phyloP scores from a whole-genome alignment of 2,329 filamentous ascomycete genomes.

The Myriosclerotinia scirpicola region DNA sequence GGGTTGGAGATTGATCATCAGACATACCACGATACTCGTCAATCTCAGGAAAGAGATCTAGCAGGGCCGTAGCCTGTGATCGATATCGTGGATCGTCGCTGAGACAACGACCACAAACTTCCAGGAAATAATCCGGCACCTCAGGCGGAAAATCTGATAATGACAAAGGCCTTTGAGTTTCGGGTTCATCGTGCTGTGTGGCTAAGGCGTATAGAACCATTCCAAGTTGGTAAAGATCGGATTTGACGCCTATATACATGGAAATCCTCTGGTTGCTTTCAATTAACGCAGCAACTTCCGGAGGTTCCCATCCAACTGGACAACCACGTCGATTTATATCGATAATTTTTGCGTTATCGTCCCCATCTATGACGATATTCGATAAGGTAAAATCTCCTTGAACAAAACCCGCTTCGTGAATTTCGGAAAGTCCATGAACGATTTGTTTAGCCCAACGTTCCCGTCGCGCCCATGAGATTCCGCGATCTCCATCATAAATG shows the following conservation, averaged over 20 bases:
- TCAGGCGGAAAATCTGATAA: slow-evolving; percentile 55
- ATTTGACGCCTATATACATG: slow-evolving; percentile 98
- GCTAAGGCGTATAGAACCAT: slow-evolving; percentile 95
- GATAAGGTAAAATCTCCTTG: slow-evolving; percentile 97
- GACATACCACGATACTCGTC: slow-evolving; percentile 29
- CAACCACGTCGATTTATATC: slow-evolving; percentile 98
- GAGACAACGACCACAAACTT: slow-evolving; percentile 70
- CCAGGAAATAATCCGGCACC: slow-evolving; percentile 81
- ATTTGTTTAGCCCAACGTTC: slow-evolving; percentile 92
- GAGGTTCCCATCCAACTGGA: slow-evolving; percentile 95
- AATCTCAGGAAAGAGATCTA: slow-evolving; percentile 64
- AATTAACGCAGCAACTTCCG: slow-evolving; percentile 82
- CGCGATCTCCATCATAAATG: slow-evolving; percentile 73
- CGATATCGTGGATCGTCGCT: slow-evolving; percentile 71
- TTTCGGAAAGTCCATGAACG: slow-evolving; percentile 81
- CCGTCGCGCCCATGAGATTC: slow-evolving; percentile 65
- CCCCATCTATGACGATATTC: slow-evolving; percentile 88
- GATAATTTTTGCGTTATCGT: slow-evolving; percentile 91
- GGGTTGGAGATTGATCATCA: slow-evolving; percentile 27
- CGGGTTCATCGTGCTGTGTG: slow-evolving; percentile 85
- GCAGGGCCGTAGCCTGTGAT: slow-evolving; percentile 69
- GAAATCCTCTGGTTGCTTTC: slow-evolving; percentile 86
- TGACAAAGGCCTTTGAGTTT: slow-evolving; percentile 70
- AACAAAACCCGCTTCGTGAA: slow-evolving; percentile 94
- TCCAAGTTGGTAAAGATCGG: slow-evolving; percentile 90